Conservation (phyloP, 2,329 filamentous ascomycete species). For the Emmonsiellopsis sp. region DNA sequence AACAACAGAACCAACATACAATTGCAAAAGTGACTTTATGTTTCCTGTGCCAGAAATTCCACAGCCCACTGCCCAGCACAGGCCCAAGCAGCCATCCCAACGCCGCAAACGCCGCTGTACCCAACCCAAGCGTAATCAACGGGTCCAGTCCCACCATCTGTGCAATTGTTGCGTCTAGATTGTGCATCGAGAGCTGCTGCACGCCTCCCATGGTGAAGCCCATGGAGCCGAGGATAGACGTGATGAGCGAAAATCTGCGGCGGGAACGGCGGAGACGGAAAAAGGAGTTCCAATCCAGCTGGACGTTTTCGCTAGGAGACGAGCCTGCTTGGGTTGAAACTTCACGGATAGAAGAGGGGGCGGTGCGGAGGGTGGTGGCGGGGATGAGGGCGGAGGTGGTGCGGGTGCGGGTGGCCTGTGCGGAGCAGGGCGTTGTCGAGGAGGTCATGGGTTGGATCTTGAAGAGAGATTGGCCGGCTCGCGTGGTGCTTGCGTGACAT, state of each 20-base stretch:
- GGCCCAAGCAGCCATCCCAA: slow-evolving; percentile 84
- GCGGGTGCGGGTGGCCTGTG: neutral
- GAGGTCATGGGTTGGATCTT: neutral
- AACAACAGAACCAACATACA: slow-evolving; percentile 37
- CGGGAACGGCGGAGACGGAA: slow-evolving; percentile 82
- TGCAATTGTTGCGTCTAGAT: slow-evolving; percentile 56
- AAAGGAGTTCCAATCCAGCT: slow-evolving; percentile 84
- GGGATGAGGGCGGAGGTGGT: slow-evolving; percentile 3
- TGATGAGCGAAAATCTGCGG: slow-evolving; percentile 71
- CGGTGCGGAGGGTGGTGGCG: slow-evolving; percentile 4
- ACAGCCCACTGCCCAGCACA: slow-evolving; percentile 68
- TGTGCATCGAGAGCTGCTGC: slow-evolving; percentile 55
- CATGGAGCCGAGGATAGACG: slow-evolving; percentile 59
- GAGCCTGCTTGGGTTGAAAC: neutral
- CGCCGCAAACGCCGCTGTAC: slow-evolving; percentile 67
- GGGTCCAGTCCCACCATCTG: slow-evolving; percentile 78
- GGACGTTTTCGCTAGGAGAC: slow-evolving; percentile 3
- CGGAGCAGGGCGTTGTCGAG: too few species aligned
- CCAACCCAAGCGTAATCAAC: slow-evolving; percentile 72
- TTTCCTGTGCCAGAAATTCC: slow-evolving; percentile 65
- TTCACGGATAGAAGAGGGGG: neutral
- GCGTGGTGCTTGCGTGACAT: slow-evolving; percentile 17
- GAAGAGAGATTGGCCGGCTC: slow-evolving; percentile 12
- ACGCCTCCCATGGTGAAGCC: slow-evolving; percentile 47
- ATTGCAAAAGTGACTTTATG: slow-evolving; percentile 64